Evolutionary conservation across 805 yeast species (phyloP), one percentile per base, ranked within the genome.

Genomic region (Metschnikowia borealis): DNA sequence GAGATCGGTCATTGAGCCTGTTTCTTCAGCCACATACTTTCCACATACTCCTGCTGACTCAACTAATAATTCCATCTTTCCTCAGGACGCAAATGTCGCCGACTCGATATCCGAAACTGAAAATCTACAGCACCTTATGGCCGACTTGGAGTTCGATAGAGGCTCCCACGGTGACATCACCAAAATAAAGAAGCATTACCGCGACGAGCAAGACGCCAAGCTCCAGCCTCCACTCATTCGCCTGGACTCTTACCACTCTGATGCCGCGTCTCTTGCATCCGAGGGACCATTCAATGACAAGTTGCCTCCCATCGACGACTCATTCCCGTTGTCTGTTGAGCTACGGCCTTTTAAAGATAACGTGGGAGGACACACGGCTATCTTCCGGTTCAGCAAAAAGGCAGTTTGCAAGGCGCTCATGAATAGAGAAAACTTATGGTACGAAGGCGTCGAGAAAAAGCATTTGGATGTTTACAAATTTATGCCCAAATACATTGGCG

Each of bases 341-440:
- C 70, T 92, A 51, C 81, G 88, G 48, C 98, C 98, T 1, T 92
- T 91, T 69, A 84, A 85, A 49, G 90, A 94, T 64, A 90, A 88
- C 63, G 98, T 94, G 20, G 99, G 99, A 6, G 99, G 99, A 0
- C 99, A 94, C 65, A 92, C 97, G 0, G 97, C 97, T 1, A 90
- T 94, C 34, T 94, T 92, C 71, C 80, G 92, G 56, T 94, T 94
- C 64, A 86, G 96, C 4, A 87, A 84, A 58, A 76, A 88, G 51
- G 98, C 97, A 0, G 96, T 94, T 15, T 94, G 98, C 67, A 94
- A 94, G 67, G 94, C 94, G 0, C 73, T 95, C 53, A 89, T 90
- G 53, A 89, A 88, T 60, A 77, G 96, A 50, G 99, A 94, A 63
- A 89, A 94, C 68, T 70, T 75, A 54, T 91, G 96, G 86, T 94